These are phyloP conservation scores for Zasmidium angulare DNA, from an alignment of 2,329 filamentous ascomycete genomes.

Conservation along the genomic window DNA sequence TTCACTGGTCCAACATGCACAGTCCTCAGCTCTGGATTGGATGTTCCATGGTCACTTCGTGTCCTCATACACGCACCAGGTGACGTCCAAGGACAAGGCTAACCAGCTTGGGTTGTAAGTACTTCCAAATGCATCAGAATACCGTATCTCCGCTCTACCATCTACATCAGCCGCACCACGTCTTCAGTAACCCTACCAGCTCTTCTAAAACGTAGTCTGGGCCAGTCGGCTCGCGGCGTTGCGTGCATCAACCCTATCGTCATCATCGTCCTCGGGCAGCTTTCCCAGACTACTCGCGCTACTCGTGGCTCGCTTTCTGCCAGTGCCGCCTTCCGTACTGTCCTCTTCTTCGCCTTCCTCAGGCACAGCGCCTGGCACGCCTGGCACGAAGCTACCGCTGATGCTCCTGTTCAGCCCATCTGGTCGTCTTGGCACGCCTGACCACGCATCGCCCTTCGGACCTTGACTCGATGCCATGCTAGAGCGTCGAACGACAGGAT, in stretches of 20 bases:
- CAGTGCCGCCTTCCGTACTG: constrained; percentile 43
- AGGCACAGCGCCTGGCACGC: constrained; percentile 50
- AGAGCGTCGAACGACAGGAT: constrained; percentile 73
- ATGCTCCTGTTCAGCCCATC: constrained; percentile 77
- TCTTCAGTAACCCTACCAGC: not conserved
- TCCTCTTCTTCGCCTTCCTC: constrained; percentile 52
- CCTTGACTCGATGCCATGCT: constrained; percentile 87
- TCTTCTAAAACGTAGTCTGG: constrained; percentile 77
- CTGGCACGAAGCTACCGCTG: constrained; percentile 65
- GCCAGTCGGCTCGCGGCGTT: constrained; percentile 94
- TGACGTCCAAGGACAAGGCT: too few relatives aligned
- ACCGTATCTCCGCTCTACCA: too few relatives aligned
- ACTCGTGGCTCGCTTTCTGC: constrained; percentile 50
- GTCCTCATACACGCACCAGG: too few relatives aligned
- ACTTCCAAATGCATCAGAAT: too few relatives aligned
- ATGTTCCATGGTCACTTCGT: too few relatives aligned
- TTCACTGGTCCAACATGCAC: too few relatives aligned
- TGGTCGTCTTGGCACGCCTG: constrained; percentile 79
- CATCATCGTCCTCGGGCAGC: constrained; percentile 71
- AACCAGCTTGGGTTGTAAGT: too few relatives aligned
- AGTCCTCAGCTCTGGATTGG: too few relatives aligned
- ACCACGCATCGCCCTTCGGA: constrained; percentile 98
- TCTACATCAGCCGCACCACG: not conserved
- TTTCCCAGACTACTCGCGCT: constrained; percentile 57
- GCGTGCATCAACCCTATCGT: constrained; percentile 89